These are phyloP conservation scores for Phytophthora rubi DNA, from an alignment of 352 stramenopile genomes.

Conservation along the genomic window DNA sequence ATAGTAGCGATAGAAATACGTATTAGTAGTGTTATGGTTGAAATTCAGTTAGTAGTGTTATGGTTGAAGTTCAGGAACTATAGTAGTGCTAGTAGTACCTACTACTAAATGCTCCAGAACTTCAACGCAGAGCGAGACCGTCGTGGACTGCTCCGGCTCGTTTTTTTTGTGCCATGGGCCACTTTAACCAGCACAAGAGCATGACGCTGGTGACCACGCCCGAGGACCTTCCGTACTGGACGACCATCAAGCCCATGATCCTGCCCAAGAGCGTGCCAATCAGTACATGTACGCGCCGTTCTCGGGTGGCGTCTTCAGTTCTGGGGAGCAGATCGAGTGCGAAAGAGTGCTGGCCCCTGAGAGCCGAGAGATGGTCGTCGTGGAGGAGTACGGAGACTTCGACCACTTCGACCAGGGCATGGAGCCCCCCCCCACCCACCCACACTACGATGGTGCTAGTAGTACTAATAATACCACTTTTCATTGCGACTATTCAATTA, in stretches of 20 bases:
- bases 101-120: too few relatives aligned
- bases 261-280: too few relatives aligned
- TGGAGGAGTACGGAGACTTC: slow-evolving; percentile 81
- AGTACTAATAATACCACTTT: too few relatives aligned
- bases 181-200: slow-evolving; percentile 88
- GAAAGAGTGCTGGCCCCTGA: slow-evolving; percentile 79
- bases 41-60: too few relatives aligned
- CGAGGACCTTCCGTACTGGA: slow-evolving; percentile 96
- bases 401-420: slow-evolving; percentile 46
- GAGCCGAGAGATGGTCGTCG: slow-evolving; percentile 79
- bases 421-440: slow-evolving; percentile 47
- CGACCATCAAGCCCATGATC: slow-evolving; percentile 83
- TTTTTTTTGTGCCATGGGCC: slow-evolving; percentile 79
- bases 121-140: slow-evolving; percentile 60
- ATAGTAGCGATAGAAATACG: too few relatives aligned
- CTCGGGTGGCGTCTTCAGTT: too few relatives aligned
- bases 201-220: slow-evolving; percentile 96
- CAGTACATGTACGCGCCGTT: too few relatives aligned
- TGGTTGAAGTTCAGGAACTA: too few relatives aligned
- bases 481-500: too few relatives aligned
- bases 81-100: too few relatives aligned
- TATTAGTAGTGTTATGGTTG: too few relatives aligned
- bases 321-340: slow-evolving; percentile 15
- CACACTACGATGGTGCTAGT: too few relatives aligned
- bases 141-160: slow-evolving; percentile 73